Base-by-base conservation (phyloP, 2,329 filamentous ascomycete genomes). In the Myrmaecium sp. region DNA sequence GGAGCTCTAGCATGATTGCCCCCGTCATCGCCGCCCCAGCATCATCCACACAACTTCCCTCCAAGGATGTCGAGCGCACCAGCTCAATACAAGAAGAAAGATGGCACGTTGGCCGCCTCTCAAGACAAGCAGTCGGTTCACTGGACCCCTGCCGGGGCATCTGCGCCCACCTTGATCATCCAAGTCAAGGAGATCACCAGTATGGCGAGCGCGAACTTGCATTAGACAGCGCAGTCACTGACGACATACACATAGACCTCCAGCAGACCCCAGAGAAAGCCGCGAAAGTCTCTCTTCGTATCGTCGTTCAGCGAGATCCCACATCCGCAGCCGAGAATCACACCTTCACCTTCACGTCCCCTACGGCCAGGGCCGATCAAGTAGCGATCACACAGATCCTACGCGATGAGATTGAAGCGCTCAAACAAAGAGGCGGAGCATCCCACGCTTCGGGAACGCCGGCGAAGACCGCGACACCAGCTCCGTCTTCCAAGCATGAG, bases 81-180 rank as follows among this genome's bases (percentile, higher is more conserved):
- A n/a, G n/a, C n/a, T n/a, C n/a, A n/a, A n/a, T 95, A 89, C 65
- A 95, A 94, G 58, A 98, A 95, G 62, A 89, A 92, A 54, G 80
- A 95, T 60, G 89, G 89, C 48, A 69, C 69, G 33, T 59, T 98
- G 43, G 69, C 71, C 14, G 62, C 95, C 40, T 72, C 78, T 10
- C 58, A 66, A 30, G 81, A 93, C 51, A 64, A 70, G 42, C 69
- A 68, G 43, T 71, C 65, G 19, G 69, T 95, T 33, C 75, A 70
- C 49, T 98, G 86, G 86, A 80, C 72, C 17, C 78, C 82, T 6
- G 62, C 69, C 28, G 64, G 32, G 65, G 23, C 64, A 29, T 68
- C 72, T 3, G 61, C 71, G 28, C 65, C 78, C 3, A 58, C 64
- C 14, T 58, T 94, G 33, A 74, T 70, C 1, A 65, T 95, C 31